Base-by-base conservation (phyloP, 2,329 filamentous ascomycete species). In the Elsinoe necatrix region DNA sequence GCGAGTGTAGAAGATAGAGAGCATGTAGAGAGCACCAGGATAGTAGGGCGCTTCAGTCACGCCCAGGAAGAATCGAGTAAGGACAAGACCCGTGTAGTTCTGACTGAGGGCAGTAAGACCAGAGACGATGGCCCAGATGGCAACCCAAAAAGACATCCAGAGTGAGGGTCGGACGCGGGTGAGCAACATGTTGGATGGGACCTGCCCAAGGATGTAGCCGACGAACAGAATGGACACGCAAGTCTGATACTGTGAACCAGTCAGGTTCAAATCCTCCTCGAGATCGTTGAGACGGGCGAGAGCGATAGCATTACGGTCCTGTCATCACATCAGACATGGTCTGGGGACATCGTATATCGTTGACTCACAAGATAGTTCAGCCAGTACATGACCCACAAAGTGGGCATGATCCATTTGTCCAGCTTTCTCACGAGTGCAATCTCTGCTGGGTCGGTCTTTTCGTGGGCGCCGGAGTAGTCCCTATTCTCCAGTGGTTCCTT, bases 61-160 rank as follows among this genome's bases (percentile, higher is more conserved):
- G 50, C 84, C 84, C 8, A 85, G 72, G 4, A 86, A 55, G 0
- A 81, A 71, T 56, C 83, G 72, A 39, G 83, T 63, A 12, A 64
- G 56, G 2, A 66, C 57, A 4, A 66, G 58, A 14, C 64, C 64
- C 1, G 43, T 63, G 35, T 63, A 66, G 59, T 63, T 60, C 12
- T 57, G 60, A 9, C 60, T 59, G 16, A 64, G 55, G 4, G 61
- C 63, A 20, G 63, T 64, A 29, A 63, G 50, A 16, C 35, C 60
- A 5, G 63, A 64, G 41, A 65, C 63, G 18, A 62, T 52, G n/a
- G 61, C 62, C 74, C 74, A 76, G 14, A 74, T 59, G 2, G 73
- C 50, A 70, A 74, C 75, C 63, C 71, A 72, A 0, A 65, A 60
- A 11, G 69, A 69, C 66, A 75, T 72, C 64, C 75, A 76, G 2